These are phyloP conservation scores for Fragaria vesca DNA, from an alignment of 306 rosid genomes.

Conservation along the genomic window DNA sequence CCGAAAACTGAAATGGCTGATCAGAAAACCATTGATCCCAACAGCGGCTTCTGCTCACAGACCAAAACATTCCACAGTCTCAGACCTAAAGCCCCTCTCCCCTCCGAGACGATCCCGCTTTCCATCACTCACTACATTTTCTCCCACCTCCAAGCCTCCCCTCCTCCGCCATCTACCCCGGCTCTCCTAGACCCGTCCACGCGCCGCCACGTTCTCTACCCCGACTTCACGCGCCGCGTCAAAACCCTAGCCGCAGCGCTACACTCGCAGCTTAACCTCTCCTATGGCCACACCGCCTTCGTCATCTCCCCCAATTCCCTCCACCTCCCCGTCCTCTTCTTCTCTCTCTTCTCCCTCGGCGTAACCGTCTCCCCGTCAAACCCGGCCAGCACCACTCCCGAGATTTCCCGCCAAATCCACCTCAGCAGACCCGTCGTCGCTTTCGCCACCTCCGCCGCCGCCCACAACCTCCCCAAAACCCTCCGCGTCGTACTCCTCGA, in stretches of 20 bases:
- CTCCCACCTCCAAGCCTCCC: constrained; percentile 22
- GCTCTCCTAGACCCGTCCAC: constrained; percentile 30
- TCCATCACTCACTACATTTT: constrained; percentile 28
- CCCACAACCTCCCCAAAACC: constrained; percentile 17
- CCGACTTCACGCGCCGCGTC: constrained; percentile 29
- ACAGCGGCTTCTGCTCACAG: constrained; percentile 26
- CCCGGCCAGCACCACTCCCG: constrained; percentile 22
- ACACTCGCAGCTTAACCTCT: constrained; percentile 2
- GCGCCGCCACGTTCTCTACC: constrained; percentile 16
- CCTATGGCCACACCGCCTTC: constrained; percentile 20
- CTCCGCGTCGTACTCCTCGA: constrained; percentile 26
- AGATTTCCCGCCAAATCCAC: constrained; percentile 34
- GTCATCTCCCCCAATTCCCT: constrained; percentile 32
- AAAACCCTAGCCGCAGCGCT: constrained; percentile 23
- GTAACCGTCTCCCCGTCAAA: constrained; percentile 35
- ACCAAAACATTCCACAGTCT: constrained; percentile 28
- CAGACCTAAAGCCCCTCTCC: constrained; percentile 19
- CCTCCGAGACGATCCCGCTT: constrained; percentile 24
- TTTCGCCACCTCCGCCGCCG: constrained; percentile 31
- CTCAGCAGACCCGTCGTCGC: constrained; percentile 30
- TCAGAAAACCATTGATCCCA: neutral
- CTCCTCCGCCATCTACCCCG: constrained; percentile 20
- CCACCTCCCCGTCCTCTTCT: constrained; percentile 33
- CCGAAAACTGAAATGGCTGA: neutral
- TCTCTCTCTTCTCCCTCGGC: constrained; percentile 34